Percentiles rank a stretch among this genome's conserved stretches.
These are phyloP conservation scores for Pseudozyma pruni DNA, from an alignment of 1,284 basidiomycete species.

Conservation along the genomic window DNA sequence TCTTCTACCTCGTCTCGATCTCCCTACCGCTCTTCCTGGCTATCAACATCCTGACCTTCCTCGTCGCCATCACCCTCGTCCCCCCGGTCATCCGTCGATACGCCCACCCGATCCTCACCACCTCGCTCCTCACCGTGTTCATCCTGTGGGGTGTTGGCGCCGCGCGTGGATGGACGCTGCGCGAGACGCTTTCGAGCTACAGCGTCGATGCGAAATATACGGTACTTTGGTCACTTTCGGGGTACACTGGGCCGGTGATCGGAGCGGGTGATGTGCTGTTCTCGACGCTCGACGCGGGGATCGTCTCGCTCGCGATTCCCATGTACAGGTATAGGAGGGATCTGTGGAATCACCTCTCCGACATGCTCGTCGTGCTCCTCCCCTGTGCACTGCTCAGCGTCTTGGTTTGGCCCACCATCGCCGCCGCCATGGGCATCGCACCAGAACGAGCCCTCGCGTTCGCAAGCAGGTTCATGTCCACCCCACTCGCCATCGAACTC, in stretches of 20 bases:
- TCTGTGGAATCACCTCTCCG: conserved; percentile 35
- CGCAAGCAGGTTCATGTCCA: conserved; percentile 56
- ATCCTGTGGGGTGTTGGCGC: conserved; percentile 58
- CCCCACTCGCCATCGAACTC: conserved; percentile 59
- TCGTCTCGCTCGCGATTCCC: conserved; percentile 57
- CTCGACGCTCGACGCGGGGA: conserved; percentile 57
- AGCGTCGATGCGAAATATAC: conserved; percentile 53
- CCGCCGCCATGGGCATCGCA: conserved; percentile 41
- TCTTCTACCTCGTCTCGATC: conserved; percentile 52
- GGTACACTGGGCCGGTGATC: conserved; percentile 55
- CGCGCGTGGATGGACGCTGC: conserved; percentile 27
- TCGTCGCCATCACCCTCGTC: conserved; percentile 51
- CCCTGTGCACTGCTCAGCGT: conserved; percentile 49
- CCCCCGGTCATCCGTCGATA: conserved; percentile 50
- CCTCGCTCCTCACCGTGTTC: conserved; percentile 51
- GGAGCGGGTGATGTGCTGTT: conserved; percentile 59
- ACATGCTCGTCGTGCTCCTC: conserved; percentile 48
- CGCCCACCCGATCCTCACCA: conserved; percentile 59
- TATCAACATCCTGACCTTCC: conserved; percentile 57
- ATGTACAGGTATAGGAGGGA: conserved; percentile 61
- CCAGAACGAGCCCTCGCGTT: conserved; percentile 47
- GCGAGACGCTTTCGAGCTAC: conserved; percentile 40
- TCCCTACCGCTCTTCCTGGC: conserved; percentile 57
- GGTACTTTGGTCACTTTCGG: conserved; percentile 37
- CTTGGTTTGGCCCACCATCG: conserved; percentile 54